A percentile compares a stretch with the other conserved stretches of the same genome.
phyloP scores from a whole-genome alignment of 129 eudicot species.

The Lonicera japonica region DNA sequence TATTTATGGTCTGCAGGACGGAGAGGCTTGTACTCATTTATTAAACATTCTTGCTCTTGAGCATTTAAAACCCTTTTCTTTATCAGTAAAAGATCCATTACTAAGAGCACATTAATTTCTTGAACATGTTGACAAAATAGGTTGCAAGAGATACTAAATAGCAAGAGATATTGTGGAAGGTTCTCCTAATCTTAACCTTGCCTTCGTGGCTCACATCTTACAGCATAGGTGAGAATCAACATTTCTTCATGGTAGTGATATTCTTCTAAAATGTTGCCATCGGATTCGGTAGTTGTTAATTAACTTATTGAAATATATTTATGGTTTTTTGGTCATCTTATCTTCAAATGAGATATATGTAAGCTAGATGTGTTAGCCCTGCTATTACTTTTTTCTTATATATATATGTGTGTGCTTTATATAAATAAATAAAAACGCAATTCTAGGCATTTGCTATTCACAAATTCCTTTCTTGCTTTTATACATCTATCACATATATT shows the following conservation, averaged over 20 bases:
- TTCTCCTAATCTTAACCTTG: conserved; percentile 93
- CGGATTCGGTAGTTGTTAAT: no score
- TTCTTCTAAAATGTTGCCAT: neutral
- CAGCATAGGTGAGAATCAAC: conserved; percentile 73
- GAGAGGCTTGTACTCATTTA: conserved; percentile 89
- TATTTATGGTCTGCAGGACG: conserved; percentile 56
- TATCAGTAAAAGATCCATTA: conserved; percentile 61
- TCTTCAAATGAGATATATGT: no score
- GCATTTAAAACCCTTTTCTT: conserved; percentile 65
- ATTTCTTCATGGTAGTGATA: neutral
- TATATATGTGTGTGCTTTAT: no score
- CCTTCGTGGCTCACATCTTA: conserved; percentile 93
- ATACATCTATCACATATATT: no score
- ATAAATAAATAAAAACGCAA: no score
- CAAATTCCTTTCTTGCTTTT: no score
- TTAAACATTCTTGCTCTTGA: conserved; percentile 93
- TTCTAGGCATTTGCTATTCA: no score
- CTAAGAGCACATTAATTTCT: conserved; percentile 81
- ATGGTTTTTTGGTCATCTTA: no score
- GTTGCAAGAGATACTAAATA: conserved; percentile 93
- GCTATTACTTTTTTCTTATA: no score
- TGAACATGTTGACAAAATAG: conserved; percentile 96
- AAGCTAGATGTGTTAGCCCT: no score
- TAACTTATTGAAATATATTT: no score
- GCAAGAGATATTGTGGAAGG: conserved; percentile 95